Percentiles rank a stretch among this genome's conserved stretches.
These are phyloP conservation scores for Leccinellum albellum DNA, from an alignment of 768 basidiomycete genomes.

Conservation along the genomic window DNA sequence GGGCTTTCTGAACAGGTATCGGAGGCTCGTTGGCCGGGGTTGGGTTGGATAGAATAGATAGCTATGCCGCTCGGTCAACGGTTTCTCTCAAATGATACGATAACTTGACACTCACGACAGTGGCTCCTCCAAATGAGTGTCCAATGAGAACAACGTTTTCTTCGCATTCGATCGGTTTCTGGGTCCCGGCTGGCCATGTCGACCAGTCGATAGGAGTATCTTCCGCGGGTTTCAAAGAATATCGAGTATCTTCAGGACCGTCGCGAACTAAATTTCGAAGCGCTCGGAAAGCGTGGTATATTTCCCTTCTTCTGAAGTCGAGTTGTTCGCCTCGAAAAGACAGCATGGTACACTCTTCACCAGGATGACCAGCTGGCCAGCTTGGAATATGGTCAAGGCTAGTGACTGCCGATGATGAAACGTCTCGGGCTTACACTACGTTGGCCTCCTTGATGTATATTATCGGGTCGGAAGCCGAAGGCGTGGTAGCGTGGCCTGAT, in stretches of 20 bases:
- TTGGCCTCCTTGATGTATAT: constrained; percentile 57
- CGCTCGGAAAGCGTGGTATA: constrained; percentile 58
- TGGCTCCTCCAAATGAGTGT: constrained; percentile 57
- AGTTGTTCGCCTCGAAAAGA: constrained; percentile 69
- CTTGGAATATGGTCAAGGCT: constrained; percentile 10
- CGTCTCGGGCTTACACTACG: constrained; percentile 42
- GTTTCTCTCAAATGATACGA: background rate
- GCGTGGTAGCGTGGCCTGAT: constrained; percentile 52
- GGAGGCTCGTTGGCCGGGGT: constrained; percentile 38
- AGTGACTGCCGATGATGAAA: background rate
- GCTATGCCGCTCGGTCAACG: constrained; percentile 29
- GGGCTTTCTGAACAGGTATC: constrained; percentile 53
- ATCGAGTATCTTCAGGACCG: constrained; percentile 17
- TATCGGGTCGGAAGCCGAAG: constrained; percentile 29
- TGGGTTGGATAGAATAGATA: constrained; percentile 52
- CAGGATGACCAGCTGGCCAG: constrained; percentile 22
- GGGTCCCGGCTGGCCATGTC: constrained; percentile 38
- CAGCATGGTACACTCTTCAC: constrained; percentile 28
- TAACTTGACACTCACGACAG: constrained; percentile 37
- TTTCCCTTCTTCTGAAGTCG: constrained; percentile 62
- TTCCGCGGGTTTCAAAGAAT: constrained; percentile 39
- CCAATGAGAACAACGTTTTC: constrained; percentile 42
- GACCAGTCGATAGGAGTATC: constrained; percentile 32
- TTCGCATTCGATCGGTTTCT: constrained; percentile 30
- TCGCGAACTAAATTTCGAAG: constrained; percentile 51